Evolutionary conservation across 1,284 basidiomycete species (phyloP).

Genomic region (Cutaneotrichosporon sp.): DNA sequence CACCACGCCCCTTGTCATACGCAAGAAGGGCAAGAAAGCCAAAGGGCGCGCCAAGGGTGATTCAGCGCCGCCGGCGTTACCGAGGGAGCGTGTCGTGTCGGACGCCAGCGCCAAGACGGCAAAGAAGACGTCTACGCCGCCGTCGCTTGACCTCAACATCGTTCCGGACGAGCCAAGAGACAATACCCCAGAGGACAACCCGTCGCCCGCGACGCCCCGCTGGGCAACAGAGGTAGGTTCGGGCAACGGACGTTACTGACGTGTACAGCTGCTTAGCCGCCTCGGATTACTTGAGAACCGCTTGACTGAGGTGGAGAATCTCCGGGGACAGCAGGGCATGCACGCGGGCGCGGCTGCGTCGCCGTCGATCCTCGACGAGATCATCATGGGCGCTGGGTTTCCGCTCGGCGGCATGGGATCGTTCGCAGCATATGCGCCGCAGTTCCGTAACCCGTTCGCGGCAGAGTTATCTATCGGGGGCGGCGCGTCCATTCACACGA

Average conservation of each 20-base stretch:
- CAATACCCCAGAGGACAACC: too few species aligned
- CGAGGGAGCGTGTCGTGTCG: too few species aligned
- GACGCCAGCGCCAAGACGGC: too few species aligned
- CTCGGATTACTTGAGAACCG: neutral
- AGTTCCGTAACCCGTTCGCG: neutral
- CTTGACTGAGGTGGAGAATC: neutral
- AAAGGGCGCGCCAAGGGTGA: too few species aligned
- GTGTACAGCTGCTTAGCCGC: neutral
- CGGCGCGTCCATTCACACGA: slow-evolving; percentile 1
- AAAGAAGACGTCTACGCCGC: too few species aligned
- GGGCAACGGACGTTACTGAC: neutral
- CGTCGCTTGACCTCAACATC: too few species aligned
- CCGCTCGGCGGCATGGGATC: neutral
- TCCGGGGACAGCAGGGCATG: too few species aligned
- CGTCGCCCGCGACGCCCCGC: too few species aligned
- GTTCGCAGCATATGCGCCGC: neutral
- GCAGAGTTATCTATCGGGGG: neutral
- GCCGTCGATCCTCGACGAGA: too few species aligned
- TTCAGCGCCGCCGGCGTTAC: too few species aligned
- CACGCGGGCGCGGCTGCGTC: too few species aligned
- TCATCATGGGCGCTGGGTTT: neutral
- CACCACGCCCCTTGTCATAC: slow-evolving; percentile 12
- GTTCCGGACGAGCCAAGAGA: too few species aligned
- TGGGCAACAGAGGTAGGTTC: neutral
- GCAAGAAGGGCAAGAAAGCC: slow-evolving; percentile 6